Conservation (phyloP, 495 filamentous ascomycete species). For the Lasiosphaeria hispida region DNA sequence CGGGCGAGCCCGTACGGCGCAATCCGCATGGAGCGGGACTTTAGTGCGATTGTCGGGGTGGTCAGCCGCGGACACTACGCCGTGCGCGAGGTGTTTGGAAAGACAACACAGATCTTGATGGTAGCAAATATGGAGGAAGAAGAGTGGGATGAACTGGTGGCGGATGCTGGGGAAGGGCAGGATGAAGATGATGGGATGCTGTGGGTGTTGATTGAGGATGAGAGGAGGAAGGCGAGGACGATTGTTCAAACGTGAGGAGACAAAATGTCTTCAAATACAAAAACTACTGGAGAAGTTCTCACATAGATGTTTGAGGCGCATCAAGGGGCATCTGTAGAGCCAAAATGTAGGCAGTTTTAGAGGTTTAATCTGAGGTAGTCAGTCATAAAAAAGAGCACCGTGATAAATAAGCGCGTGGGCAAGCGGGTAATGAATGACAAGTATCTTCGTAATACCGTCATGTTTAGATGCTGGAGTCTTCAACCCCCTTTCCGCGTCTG, state of each 20-base stretch:
- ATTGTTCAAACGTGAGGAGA: slow-evolving; percentile 36
- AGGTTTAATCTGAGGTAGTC: no score
- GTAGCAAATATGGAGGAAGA: slow-evolving; percentile 97
- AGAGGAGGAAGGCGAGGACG: slow-evolving; percentile 51
- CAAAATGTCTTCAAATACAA: not conserved
- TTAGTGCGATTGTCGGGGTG: slow-evolving; percentile 72
- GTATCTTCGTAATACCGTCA: no score
- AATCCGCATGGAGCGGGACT: slow-evolving; percentile 82
- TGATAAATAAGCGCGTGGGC: no score
- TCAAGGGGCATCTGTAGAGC: no score
- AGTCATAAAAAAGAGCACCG: no score
- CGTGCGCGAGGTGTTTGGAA: slow-evolving; percentile 75
- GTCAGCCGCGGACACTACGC: slow-evolving; percentile 77
- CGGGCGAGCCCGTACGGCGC: slow-evolving; percentile 80
- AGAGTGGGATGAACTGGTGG: slow-evolving; percentile 77
- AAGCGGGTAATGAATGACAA: no score
- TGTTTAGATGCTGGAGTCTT: no score
- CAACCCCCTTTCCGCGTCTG: no score
- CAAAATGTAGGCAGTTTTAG: no score
- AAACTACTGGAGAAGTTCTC: not conserved
- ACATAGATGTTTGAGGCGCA: no score
- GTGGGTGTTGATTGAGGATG: slow-evolving; percentile 56
- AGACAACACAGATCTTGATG: slow-evolving; percentile 79
- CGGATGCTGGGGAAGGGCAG: slow-evolving; percentile 9
- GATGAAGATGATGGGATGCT: slow-evolving; percentile 45